Evolutionary conservation across 306 rosid species (phyloP).

Genomic region (Pyrus bretschneideri): DNA sequence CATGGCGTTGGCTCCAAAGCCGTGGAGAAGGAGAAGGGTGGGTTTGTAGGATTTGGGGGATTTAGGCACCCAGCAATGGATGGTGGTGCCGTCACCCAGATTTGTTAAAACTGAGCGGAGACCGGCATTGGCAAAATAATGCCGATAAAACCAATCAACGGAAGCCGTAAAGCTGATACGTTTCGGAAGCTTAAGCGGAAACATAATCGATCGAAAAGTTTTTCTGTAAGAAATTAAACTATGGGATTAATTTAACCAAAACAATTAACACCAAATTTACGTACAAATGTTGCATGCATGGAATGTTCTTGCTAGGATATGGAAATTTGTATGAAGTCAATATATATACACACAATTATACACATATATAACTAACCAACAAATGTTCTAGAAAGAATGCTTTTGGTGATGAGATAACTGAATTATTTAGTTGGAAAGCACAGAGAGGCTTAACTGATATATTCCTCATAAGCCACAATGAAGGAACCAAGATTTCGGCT

Average conservation of each 20-base stretch:
- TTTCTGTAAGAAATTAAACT: background rate
- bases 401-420: background rate
- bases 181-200: constrained; percentile 21
- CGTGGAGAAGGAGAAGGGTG: constrained; percentile 51
- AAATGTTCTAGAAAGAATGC: background rate
- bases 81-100: constrained; percentile 54
- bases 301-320: background rate
- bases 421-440: background rate
- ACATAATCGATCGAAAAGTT: background rate
- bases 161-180: constrained; percentile 57
- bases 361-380: background rate
- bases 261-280: background rate
- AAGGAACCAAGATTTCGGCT: background rate
- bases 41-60: constrained; percentile 30
- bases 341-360: background rate
- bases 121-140: constrained; percentile 43
- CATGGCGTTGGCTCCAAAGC: constrained; percentile 81
- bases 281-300: background rate
- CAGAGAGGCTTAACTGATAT: background rate
- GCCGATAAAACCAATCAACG: constrained; percentile 50
- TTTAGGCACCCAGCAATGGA: constrained; percentile 77
- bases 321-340: background rate
- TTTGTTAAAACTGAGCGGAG: constrained; percentile 42
- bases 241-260: background rate
- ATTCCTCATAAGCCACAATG: background rate